Conservation (phyloP, 2,329 filamentous ascomycete genomes). For the Chaetomium sp. region DNA sequence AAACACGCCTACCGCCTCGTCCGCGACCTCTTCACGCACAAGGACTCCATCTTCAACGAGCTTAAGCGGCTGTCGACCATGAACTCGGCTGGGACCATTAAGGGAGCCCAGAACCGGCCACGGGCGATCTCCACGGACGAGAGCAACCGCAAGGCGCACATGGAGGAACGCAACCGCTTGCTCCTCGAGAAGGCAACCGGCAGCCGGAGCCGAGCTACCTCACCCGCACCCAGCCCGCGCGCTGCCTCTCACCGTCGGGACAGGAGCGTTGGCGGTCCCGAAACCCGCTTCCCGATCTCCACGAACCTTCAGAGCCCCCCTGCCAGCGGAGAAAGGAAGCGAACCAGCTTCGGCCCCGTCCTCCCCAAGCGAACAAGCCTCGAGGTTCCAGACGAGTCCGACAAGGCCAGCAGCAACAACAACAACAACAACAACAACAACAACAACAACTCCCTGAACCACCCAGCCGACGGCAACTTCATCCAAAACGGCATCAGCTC, state of each 20-base stretch:
- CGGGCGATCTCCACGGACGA: conserved; percentile 92
- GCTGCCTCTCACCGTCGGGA: conserved; percentile 66
- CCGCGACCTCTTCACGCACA: conserved; percentile 86
- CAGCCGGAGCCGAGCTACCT: conserved; percentile 65
- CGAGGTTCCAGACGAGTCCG: conserved; percentile 62
- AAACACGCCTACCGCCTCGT: conserved; percentile 86
- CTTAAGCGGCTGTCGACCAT: conserved; percentile 81
- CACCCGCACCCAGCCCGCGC: conserved; percentile 57
- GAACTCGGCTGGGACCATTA: conserved; percentile 54
- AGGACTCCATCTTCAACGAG: conserved; percentile 91
- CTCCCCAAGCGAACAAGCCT: conserved; percentile 61
- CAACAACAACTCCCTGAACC: conserved; percentile 31
- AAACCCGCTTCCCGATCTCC: conserved; percentile 79
- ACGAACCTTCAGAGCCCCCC: conserved; percentile 53
- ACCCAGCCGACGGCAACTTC: conserved; percentile 32
- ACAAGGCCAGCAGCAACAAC: conserved; percentile 32
- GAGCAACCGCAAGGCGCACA: conserved; percentile 85
- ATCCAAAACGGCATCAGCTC: conserved; percentile 34
- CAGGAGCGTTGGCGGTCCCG: conserved; percentile 64
- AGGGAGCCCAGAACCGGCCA: conserved; percentile 51
- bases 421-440: conserved; percentile 26
- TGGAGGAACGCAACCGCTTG: conserved; percentile 86
- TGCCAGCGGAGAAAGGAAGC: conserved; percentile 45
- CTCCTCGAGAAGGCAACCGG: conserved; percentile 61
- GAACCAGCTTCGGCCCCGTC: conserved; percentile 44